Conservation (phyloP, 2,329 filamentous ascomycete species). For the Dactylonectria macrodidyma region DNA sequence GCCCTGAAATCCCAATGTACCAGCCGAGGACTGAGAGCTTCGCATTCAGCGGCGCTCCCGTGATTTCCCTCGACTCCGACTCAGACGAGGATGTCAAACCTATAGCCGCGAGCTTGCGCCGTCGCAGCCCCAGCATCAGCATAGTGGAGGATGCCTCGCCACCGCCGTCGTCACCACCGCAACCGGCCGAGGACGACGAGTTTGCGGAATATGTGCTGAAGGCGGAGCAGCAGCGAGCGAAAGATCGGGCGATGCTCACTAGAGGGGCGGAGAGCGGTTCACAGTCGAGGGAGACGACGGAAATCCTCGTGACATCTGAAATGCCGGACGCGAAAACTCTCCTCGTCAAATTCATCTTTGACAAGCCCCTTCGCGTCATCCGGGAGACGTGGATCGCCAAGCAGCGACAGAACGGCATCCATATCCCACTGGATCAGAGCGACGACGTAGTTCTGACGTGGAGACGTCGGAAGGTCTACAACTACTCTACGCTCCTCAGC, state of each 20-base stretch:
- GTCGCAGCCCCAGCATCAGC: conserved; percentile 31
- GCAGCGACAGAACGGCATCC: conserved; percentile 63
- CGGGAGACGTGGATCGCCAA: conserved; percentile 78
- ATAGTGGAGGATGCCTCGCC: conserved; percentile 23
- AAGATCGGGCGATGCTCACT: conserved; percentile 42
- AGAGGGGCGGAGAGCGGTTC: conserved; percentile 30
- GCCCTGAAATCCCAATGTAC: conserved; percentile 24
- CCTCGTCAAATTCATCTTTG: conserved; percentile 73
- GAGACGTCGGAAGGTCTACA: conserved; percentile 80
- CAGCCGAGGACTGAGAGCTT: conserved; percentile 20
- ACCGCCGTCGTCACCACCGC: conserved; percentile 14
- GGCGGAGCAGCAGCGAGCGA: conserved; percentile 54
- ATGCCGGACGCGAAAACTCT: conserved; percentile 71
- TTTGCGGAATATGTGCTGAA: conserved; percentile 62
- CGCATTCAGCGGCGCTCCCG: conserved; percentile 26
- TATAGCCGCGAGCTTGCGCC: background rate
- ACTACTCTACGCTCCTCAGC: conserved; percentile 79
- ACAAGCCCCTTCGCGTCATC: conserved; percentile 77
- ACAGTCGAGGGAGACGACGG: conserved; percentile 44
- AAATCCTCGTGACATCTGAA: conserved; percentile 70
- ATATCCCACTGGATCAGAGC: conserved; percentile 58
- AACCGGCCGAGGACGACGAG: conserved; percentile 55
- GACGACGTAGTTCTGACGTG: conserved; percentile 83
- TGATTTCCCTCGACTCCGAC: conserved; percentile 54
- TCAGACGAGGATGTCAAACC: conserved; percentile 39